A percentile compares a stretch with the other conserved stretches of the same genome.
Conservation (phyloP, 257 asterid genomes). For the Nicotiana otophora region DNA sequence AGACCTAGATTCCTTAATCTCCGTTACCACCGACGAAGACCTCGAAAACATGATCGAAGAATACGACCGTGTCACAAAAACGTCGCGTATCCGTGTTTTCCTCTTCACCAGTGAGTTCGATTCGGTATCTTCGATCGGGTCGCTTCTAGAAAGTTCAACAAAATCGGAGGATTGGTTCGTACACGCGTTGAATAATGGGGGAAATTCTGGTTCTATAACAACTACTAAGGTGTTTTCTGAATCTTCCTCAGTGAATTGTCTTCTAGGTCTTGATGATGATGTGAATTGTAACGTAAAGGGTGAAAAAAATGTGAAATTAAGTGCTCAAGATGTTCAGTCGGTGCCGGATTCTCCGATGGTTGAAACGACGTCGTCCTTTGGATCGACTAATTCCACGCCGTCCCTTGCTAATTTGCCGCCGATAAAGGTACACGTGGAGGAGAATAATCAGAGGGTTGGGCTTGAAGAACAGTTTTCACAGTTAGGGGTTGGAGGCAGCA, state of each 20-base stretch:
- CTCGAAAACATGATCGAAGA: conserved; percentile 89
- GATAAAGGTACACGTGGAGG: conserved; percentile 64
- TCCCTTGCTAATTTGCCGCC: conserved; percentile 69
- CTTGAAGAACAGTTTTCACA: conserved; percentile 78
- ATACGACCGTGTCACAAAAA: conserved; percentile 61
- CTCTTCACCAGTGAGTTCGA: conserved; percentile 21
- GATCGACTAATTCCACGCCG: conserved; percentile 75
- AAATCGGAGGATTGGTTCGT: conserved; percentile 89
- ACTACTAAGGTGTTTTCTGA: conserved; percentile 50
- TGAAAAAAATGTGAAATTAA: conserved; percentile 22
- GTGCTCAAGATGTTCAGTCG: conserved; percentile 53
- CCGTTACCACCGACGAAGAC: conserved; percentile 82
- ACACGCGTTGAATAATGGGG: conserved; percentile 63
- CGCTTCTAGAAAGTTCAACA: conserved; percentile 36
- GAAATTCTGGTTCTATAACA: conserved; percentile 15
- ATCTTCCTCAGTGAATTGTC: conserved; percentile 66
- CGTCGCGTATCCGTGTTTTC: conserved; percentile 58
- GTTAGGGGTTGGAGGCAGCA: conserved; percentile 36
- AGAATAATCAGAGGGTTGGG: conserved; percentile 45
- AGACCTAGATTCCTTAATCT: conserved; percentile 78
- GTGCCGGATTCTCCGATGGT: conserved; percentile 88
- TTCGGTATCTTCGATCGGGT: conserved; percentile 32
- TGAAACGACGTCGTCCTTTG: conserved; percentile 77
- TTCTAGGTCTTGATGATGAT: conserved; percentile 67
- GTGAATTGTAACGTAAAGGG: conserved; percentile 35